Base-by-base conservation (phyloP, 305 asterid species). In the Fraxinus albicans region DNA sequence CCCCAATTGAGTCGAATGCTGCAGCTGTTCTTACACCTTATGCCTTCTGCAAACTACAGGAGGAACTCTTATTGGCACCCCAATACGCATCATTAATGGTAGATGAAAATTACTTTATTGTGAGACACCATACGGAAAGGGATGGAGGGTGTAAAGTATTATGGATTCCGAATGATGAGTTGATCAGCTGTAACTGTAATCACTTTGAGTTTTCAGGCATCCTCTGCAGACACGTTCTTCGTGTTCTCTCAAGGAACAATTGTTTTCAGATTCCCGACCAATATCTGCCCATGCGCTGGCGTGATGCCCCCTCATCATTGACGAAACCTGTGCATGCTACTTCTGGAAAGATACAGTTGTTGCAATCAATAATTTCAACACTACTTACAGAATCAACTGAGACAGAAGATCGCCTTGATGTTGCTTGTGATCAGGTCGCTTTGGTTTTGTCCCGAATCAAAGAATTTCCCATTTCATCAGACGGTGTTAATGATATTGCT, bases 191-290 rank as follows among this genome's bases (percentile, higher is more conserved):
- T 85, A 88, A 89, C 78, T 92, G 95, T 79, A 88, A 86, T 35
- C 86, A 87, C 79, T 92, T 91, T 19, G 97, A 91, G 89, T 91
- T 92, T 80, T 86, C 94, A 15, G 94, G 97, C 80, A 91, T 90
- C 78, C 90, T 90, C 77, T 92, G 94, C 50, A 86, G 97, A 82
- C 94, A 92, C 34, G 77, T 91, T 77, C 89, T 92, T 21, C 94
- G 94, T 53, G 93, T 91, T 70, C 86, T 92, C 50, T 90, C 93
- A 7, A 84, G 91, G 19, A 89, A 88, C 55, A 91, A 92, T 79
- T 92, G 94, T 84, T 92, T 92, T 65, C 91, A 83, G 75, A 86
- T 92, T 79, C 97, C 97, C 1, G 87, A 90, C 34, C 88, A 82
- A 15, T 92, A 91, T 81, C 85, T 91, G 33, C 97, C 92, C 40